These are phyloP conservation scores for Didymella exigua DNA, from an alignment of 2,329 filamentous ascomycete genomes.

Conservation along the genomic window DNA sequence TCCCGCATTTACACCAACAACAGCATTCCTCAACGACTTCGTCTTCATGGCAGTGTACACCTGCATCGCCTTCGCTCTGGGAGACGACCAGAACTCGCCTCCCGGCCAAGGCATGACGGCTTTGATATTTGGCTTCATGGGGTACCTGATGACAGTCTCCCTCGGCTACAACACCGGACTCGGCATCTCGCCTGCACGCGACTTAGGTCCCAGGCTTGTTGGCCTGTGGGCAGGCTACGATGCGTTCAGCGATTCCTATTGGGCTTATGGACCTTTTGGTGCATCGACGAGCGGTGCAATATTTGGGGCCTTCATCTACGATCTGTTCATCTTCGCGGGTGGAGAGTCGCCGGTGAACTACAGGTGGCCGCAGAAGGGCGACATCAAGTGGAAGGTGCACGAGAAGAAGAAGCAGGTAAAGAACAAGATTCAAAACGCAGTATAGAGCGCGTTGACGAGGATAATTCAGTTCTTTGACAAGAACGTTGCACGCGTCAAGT, in stretches of 20 bases:
- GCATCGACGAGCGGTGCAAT: constrained; percentile 34
- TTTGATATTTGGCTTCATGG: constrained; percentile 35
- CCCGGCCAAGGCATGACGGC: constrained; percentile 59
- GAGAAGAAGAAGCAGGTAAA: constrained; percentile 24
- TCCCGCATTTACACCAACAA: constrained; percentile 65
- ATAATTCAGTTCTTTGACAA: not conserved
- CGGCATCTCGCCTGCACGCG: constrained; percentile 71
- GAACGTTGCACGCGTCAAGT: not conserved
- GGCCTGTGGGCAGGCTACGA: constrained; percentile 71
- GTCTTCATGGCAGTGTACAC: constrained; percentile 69
- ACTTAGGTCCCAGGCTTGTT: constrained; percentile 72
- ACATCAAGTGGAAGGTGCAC: constrained; percentile 27
- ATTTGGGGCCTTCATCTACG: constrained; percentile 38
- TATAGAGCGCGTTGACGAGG: not conserved
- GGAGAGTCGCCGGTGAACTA: constrained; percentile 41
- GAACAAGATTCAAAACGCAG: constrained; percentile 20
- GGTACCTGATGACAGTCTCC: constrained; percentile 33
- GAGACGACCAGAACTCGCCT: constrained; percentile 53
- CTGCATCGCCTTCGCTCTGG: constrained; percentile 72
- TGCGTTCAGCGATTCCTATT: constrained; percentile 35
- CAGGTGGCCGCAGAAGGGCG: constrained; percentile 32
- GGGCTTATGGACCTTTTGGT: constrained; percentile 37
- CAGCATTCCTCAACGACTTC: constrained; percentile 75
- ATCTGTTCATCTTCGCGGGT: constrained; percentile 40
- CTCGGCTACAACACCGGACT: constrained; percentile 39